These are phyloP conservation scores for Rasamsonia emersonii DNA, from an alignment of 2,329 filamentous ascomycete species.

Conservation along the genomic window DNA sequence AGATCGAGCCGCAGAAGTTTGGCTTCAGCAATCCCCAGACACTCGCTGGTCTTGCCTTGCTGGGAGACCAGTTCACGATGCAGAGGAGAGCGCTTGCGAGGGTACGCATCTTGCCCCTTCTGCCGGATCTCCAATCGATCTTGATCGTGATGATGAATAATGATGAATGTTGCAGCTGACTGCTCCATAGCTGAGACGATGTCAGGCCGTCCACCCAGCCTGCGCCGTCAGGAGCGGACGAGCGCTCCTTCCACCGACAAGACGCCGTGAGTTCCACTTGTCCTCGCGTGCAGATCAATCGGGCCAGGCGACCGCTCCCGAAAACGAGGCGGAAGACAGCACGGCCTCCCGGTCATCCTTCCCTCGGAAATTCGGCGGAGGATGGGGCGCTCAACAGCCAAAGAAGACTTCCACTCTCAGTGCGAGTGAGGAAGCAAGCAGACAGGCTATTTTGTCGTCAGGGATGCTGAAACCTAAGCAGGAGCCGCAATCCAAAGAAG, in stretches of 20 bases:
- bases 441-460: conserved; percentile 17
- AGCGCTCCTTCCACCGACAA: conserved; percentile 13
- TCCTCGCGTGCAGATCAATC: conserved; percentile 19
- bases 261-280: conserved; percentile 27
- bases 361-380: conserved; percentile 19
- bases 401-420: conserved; percentile 19
- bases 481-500: conserved; percentile 2
- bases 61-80: too few relatives aligned
- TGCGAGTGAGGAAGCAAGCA: conserved; percentile 23
- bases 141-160: background rate
- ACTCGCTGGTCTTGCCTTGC: too few relatives aligned
- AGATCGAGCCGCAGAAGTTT: background rate
- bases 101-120: conserved; percentile 15
- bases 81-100: conserved; percentile 25
- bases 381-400: conserved; percentile 14
- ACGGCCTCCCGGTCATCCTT: conserved; percentile 8
- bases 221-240: conserved; percentile 22
- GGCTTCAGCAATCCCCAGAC: too few relatives aligned
- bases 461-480: conserved; percentile 7
- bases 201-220: conserved; percentile 31
- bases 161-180: conserved; percentile 1
- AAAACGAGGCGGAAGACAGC: conserved; percentile 13
- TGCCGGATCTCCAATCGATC: background rate
- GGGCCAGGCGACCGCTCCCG: conserved; percentile 17
- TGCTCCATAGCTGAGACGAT: conserved; percentile 22